phyloP scores from a whole-genome alignment of 1,284 basidiomycete genomes.

The Ustilago curta region DNA sequence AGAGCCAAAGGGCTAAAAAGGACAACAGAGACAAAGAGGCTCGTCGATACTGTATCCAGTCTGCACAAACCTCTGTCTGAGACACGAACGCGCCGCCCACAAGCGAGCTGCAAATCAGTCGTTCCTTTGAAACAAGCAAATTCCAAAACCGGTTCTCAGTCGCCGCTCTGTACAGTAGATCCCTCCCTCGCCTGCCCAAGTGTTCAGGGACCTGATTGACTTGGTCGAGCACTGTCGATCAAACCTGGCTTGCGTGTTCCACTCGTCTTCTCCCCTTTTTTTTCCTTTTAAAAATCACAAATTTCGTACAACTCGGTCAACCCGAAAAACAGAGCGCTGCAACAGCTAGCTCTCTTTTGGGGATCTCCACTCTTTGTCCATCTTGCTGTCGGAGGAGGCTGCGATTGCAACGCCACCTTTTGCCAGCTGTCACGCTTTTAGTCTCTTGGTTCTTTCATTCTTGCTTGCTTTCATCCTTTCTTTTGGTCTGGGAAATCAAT shows the following conservation, averaged over 20 bases:
- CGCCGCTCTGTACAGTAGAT: conserved; percentile 4
- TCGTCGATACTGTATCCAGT: no score
- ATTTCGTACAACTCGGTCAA: background rate
- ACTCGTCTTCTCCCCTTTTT: background rate
- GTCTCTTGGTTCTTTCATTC: no score
- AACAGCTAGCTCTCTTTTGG: no score
- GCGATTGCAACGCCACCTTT: no score
- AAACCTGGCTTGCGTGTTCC: conserved; percentile 6
- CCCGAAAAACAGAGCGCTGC: background rate
- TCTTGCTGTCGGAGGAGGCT: no score
- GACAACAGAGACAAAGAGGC: background rate
- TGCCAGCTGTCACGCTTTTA: no score
- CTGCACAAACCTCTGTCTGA: conserved; percentile 8
- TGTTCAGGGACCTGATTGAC: conserved; percentile 1
- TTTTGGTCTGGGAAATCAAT: background rate
- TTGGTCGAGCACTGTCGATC: conserved; percentile 9
- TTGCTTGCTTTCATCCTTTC: no score
- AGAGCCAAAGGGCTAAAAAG: no score
- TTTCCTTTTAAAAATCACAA: no score
- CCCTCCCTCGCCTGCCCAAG: conserved; percentile 1
- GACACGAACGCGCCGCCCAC: conserved; percentile 5
- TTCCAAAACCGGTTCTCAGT: conserved; percentile 2
- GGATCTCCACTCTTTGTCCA: no score
- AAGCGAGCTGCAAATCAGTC: conserved; percentile 5
- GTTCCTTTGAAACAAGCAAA: background rate